Percentiles rank a stretch among this genome's conserved stretches.
Evolutionary conservation across 1,284 basidiomycete species (phyloP).

Genomic region (Trichosporon ovoides): DNA sequence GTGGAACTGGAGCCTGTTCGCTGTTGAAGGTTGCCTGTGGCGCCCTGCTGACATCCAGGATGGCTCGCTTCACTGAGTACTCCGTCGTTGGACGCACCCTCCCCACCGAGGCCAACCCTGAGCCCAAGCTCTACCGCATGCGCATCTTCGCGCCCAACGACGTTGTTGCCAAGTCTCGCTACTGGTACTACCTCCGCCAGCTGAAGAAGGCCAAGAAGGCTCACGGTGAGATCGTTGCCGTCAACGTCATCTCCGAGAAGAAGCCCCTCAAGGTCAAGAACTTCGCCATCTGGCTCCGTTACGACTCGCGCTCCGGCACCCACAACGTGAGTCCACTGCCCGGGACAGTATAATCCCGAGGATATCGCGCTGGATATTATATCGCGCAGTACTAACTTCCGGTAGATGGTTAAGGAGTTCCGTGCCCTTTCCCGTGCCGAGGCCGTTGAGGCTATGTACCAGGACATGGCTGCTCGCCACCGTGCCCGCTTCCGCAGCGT

Average conservation of each 20-base stretch:
- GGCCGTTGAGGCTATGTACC: slow-evolving; percentile 95
- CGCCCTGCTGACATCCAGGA: slow-evolving; percentile 28
- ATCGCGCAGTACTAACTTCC: slow-evolving; percentile 11
- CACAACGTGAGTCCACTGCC: slow-evolving; percentile 61
- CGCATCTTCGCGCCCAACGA: slow-evolving; percentile 99
- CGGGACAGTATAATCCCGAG: no score
- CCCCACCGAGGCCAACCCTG: slow-evolving; percentile 87
- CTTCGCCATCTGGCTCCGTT: slow-evolving; percentile 99
- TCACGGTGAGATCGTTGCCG: slow-evolving; percentile 96
- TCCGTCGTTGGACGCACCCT: slow-evolving; percentile 97
- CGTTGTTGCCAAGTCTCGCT: slow-evolving; percentile 95
- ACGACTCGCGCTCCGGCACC: slow-evolving; percentile 95
- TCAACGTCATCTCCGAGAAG: slow-evolving; percentile 95
- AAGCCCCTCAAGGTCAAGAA: slow-evolving; percentile 98
- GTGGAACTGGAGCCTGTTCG: not conserved
- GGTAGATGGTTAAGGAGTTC: slow-evolving; percentile 74
- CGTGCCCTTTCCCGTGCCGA: slow-evolving; percentile 90
- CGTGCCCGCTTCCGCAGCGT: slow-evolving; percentile 99
- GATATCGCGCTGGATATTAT: not conserved
- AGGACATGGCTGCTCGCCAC: slow-evolving; percentile 99
- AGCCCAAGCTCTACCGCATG: slow-evolving; percentile 87
- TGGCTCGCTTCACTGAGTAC: slow-evolving; percentile 66
- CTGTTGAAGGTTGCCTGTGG: not conserved
- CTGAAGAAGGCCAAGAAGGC: slow-evolving; percentile 99
- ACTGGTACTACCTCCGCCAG: slow-evolving; percentile 99